phyloP scores from a whole-genome alignment of 352 stramenopile species.

The Phytopythium chamaehyphon region DNA sequence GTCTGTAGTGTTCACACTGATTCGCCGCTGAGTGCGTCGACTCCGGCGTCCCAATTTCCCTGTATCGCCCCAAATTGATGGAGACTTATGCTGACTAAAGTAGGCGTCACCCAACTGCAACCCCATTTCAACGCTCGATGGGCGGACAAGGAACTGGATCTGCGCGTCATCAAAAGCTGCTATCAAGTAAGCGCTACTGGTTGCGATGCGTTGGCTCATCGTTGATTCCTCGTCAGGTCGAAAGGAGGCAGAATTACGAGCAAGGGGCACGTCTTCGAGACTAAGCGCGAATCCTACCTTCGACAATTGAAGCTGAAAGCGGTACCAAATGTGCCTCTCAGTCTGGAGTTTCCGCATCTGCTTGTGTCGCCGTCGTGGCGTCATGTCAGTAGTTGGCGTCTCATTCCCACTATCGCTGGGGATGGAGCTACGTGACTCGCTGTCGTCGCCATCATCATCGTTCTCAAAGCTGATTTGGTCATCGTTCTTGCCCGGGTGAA shows the following conservation, averaged over 20 bases:
- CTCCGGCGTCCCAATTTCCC: constrained; percentile 10
- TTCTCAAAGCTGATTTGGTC: constrained; percentile 9
- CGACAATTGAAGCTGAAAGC: constrained; percentile 56
- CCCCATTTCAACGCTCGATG: constrained; percentile 58
- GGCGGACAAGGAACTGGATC: constrained; percentile 67
- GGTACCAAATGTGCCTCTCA: constrained; percentile 70
- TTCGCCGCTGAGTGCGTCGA: constrained; percentile 7
- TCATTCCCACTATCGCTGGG: constrained; percentile 5
- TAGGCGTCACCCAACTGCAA: constrained; percentile 71
- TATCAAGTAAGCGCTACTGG: constrained; percentile 25
- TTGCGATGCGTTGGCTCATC: neutral
- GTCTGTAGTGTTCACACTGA: constrained; percentile 18
- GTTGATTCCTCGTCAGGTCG: neutral
- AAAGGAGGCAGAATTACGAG: neutral
- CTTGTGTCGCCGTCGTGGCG: constrained; percentile 6
- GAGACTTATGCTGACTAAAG: constrained; percentile 34
- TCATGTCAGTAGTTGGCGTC: constrained; percentile 11
- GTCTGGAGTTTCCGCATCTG: constrained; percentile 17
- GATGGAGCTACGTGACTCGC: constrained; percentile 12
- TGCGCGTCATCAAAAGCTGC: constrained; percentile 61
- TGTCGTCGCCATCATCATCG: constrained; percentile 13
- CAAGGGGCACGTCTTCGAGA: constrained; percentile 24
- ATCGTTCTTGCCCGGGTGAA: constrained; percentile 29
- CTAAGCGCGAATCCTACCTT: constrained; percentile 54
- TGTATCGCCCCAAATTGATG: constrained; percentile 10